Conservation (phyloP, 805 yeast genomes). For the Torulaspora franciscae region DNA sequence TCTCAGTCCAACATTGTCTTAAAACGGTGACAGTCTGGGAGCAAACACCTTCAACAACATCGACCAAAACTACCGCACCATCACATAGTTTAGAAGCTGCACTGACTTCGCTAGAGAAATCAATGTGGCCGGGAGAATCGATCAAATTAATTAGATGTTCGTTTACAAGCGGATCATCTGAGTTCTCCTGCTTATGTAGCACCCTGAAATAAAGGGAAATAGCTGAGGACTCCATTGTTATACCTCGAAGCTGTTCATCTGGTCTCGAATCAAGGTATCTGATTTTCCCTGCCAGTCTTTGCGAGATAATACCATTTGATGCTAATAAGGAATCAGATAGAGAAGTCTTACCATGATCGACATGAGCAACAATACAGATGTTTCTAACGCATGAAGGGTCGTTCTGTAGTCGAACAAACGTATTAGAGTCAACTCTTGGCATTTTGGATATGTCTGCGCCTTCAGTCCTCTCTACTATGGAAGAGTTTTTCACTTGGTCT, state of each 20-base stretch:
- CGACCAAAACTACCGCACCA: slow-evolving; percentile 92
- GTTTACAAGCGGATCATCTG: slow-evolving; percentile 47
- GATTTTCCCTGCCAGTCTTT: slow-evolving; percentile 90
- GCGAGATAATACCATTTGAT: slow-evolving; percentile 93
- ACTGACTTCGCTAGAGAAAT: slow-evolving; percentile 92
- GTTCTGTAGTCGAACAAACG: slow-evolving; percentile 61
- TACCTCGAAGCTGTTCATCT: slow-evolving; percentile 94
- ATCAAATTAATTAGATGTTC: slow-evolving; percentile 87
- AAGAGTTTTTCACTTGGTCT: not conserved
- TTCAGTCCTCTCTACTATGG: not conserved
- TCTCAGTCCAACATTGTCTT: slow-evolving; percentile 94
- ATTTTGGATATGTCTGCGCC: slow-evolving; percentile 7
- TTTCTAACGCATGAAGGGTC: slow-evolving; percentile 72
- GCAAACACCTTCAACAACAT: slow-evolving; percentile 97
- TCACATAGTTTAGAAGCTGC: slow-evolving; percentile 95
- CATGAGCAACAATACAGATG: slow-evolving; percentile 95
- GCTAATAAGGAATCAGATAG: slow-evolving; percentile 88
- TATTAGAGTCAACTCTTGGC: slow-evolving; percentile 59
- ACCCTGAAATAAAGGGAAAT: slow-evolving; percentile 87
- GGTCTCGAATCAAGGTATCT: slow-evolving; percentile 89
- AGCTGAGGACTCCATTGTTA: slow-evolving; percentile 96
- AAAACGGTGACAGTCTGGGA: slow-evolving; percentile 94
- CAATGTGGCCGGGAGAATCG: slow-evolving; percentile 99
- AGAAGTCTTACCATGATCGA: slow-evolving; percentile 97
- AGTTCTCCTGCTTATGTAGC: slow-evolving; percentile 41